Base-by-base conservation (phyloP, 2,329 filamentous ascomycete genomes). In the Cryphonectria parasitica region DNA sequence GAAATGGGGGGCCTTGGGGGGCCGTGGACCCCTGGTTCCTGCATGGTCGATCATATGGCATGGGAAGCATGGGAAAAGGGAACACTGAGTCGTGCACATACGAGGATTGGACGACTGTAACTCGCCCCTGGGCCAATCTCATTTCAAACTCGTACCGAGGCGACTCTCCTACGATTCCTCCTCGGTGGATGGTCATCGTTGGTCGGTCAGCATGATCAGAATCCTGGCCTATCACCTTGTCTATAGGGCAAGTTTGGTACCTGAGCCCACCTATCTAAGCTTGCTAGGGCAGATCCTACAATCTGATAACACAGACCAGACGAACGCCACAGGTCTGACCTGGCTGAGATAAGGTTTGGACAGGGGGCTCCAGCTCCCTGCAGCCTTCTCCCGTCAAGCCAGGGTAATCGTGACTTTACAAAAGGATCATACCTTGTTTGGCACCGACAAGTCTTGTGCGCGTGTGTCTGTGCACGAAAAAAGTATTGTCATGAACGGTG, bases 61-160 rank as follows among this genome's bases (percentile, higher is more conserved):
- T 31, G 54, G 54, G 1, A 15, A 15, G 19, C 52, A 28, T 28
- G 25, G 52, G 17, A 58, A 58, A 58, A 58, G 28, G 54, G 25
- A 58, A 10, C 13, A 58, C 25, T 58, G 54, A 58, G 25, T 58
- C 54, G 54, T 58, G 54, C 54, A 31, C 28, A 58, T 19, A 31
- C 54, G 54, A 58, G 54, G 54, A 58, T 58, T 58, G 54, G 54
- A 58, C 17, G 28, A 58, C 28, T 58, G 25, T 58, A 34, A 7
- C 28, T 58, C 13, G 25, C 17, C 28, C 54, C 54, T 15, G 54
- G 28, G 54, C 28, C 54, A 28, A 7, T 4, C 54, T 58, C 54
- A 58, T 58, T 58, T 58, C 25, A 58, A 58, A 6, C 15, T 31
- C 54, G 25, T 58, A 58, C 25, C 54, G 54, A 19, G 54, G 28